Evolutionary conservation across 331 rosid genomes (phyloP).

Genomic region (Spiraea crenata): DNA sequence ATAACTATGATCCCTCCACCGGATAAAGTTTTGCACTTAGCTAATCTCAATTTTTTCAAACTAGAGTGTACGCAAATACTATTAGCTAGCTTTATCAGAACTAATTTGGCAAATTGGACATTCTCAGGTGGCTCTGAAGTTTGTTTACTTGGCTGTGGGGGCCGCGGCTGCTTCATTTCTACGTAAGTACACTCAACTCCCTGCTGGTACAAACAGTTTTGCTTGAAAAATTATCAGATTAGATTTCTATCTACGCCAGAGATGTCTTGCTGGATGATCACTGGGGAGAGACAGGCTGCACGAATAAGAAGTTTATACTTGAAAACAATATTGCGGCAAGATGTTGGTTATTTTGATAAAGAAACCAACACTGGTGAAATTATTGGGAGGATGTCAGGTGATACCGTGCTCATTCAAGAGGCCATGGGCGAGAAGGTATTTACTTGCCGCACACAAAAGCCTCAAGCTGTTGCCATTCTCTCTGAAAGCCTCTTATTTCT

Average conservation of each 20-base stretch:
- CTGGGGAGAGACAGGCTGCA: conserved; percentile 89
- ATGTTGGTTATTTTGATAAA: conserved; percentile 69
- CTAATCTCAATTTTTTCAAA: background rate
- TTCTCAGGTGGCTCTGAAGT: conserved; percentile 54
- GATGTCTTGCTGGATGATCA: conserved; percentile 78
- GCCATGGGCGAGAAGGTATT: conserved; percentile 96
- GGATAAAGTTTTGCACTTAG: too few relatives aligned
- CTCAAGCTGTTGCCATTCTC: conserved; percentile 1
- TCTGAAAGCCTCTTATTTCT: background rate
- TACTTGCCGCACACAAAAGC: background rate
- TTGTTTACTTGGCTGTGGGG: conserved; percentile 60
- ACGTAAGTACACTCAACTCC: conserved; percentile 46
- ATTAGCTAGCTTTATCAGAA: background rate
- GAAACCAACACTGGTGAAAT: conserved; percentile 75
- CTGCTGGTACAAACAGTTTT: conserved; percentile 9
- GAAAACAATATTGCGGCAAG: conserved; percentile 77
- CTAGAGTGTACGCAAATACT: background rate
- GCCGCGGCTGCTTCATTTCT: conserved; percentile 45
- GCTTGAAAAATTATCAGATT: background rate
- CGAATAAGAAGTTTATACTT: conserved; percentile 78
- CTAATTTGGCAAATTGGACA: background rate
- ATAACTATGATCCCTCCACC: too few relatives aligned
- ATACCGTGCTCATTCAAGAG: conserved; percentile 82
- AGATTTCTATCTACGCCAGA: conserved; percentile 37
- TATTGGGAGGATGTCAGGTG: conserved; percentile 85